Evolutionary conservation across 2,329 filamentous ascomycete genomes (phyloP).

Genomic region (Tolypocladium sp.): DNA sequence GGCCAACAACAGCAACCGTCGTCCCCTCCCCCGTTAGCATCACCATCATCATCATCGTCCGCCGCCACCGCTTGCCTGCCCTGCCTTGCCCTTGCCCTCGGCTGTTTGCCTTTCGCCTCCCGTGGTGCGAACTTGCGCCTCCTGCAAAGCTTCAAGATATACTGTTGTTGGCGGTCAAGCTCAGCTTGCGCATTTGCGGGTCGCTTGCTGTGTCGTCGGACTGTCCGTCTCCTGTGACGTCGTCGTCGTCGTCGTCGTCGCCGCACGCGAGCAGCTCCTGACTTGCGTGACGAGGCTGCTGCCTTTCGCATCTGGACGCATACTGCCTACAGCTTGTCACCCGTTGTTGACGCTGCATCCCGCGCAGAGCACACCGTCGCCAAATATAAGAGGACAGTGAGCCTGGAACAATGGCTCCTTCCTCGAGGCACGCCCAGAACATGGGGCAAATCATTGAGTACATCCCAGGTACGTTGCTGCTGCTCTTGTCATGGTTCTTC

Average conservation of each 20-base stretch:
- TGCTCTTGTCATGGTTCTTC: neutral
- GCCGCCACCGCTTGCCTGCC: neutral
- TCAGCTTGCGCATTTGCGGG: neutral
- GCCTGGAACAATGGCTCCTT: conserved; percentile 39
- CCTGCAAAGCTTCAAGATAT: too few species aligned
- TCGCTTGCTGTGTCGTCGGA: neutral
- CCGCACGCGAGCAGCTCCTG: neutral
- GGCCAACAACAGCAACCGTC: conserved; percentile 2
- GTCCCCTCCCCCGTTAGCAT: neutral
- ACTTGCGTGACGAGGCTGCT: neutral
- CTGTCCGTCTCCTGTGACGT: too few species aligned
- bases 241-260: too few species aligned
- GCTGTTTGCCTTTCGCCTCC: neutral
- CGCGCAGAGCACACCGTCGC: neutral
- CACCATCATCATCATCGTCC: neutral
- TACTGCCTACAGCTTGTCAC: too few species aligned
- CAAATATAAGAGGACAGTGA: conserved; percentile 5
- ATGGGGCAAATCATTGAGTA: conserved; percentile 92
- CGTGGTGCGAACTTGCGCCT: neutral
- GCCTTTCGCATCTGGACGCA: neutral
- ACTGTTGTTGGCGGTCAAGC: neutral
- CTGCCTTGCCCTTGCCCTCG: neutral
- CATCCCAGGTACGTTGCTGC: conserved; percentile 65
- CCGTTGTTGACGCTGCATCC: neutral
- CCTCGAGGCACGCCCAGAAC: conserved; percentile 41